phyloP scores from a whole-genome alignment of 129 eudicot species.

The Rutidosis leptorrhynchoides region DNA sequence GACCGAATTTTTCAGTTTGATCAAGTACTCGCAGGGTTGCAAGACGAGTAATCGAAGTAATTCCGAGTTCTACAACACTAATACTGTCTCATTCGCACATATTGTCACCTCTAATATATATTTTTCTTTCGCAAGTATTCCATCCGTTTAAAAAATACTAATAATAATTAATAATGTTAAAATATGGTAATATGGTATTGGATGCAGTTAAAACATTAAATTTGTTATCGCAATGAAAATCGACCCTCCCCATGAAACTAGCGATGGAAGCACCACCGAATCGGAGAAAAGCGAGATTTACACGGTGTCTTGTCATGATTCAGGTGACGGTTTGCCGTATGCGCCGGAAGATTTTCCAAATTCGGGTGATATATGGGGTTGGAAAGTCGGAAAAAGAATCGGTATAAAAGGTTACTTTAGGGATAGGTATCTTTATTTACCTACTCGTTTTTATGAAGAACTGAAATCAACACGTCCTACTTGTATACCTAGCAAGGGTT shows the following conservation, averaged over 20 bases:
- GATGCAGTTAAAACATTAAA: constrained; percentile 3
- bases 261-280: constrained; percentile 36
- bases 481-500: constrained; percentile 33
- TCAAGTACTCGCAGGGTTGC: too few species aligned
- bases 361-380: constrained; percentile 81
- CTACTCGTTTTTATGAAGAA: constrained; percentile 35
- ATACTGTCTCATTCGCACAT: too few species aligned
- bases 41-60: too few species aligned
- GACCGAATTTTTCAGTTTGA: too few species aligned
- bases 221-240: constrained; percentile 51
- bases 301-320: constrained; percentile 36
- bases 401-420: constrained; percentile 39
- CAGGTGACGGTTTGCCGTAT: constrained; percentile 77
- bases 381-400: constrained; percentile 79
- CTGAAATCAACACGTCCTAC: constrained; percentile 29
- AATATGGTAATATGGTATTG: constrained; percentile 1
- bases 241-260: constrained; percentile 43
- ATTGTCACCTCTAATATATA: neutral
- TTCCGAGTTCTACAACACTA: too few species aligned
- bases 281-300: constrained; percentile 36
- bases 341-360: constrained; percentile 80
- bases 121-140: constrained; percentile 2
- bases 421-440: constrained; percentile 72
- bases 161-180: too few species aligned
- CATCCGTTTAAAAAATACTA: constrained; percentile 12